These are phyloP conservation scores for Coniella lustricola DNA, from an alignment of 2,329 filamentous ascomycete species.

Conservation along the genomic window DNA sequence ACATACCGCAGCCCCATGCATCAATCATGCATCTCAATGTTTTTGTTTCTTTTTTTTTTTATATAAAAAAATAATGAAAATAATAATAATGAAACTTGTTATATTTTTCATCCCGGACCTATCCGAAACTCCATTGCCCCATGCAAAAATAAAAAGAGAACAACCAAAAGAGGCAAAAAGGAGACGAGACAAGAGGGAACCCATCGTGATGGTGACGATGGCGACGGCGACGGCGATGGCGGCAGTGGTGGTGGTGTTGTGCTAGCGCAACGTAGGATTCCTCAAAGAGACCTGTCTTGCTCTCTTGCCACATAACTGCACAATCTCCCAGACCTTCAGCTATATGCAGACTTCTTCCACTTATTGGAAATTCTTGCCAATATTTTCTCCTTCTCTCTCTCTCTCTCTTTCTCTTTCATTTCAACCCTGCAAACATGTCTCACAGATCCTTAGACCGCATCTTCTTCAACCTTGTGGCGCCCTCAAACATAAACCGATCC, in stretches of 20 bases:
- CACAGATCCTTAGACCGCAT: slow-evolving; percentile 60
- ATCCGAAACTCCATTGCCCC: slow-evolving; percentile 16
- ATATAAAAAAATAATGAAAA: too few relatives aligned
- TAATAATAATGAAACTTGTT: neutral
- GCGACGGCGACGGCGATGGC: neutral
- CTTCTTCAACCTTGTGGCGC: slow-evolving; percentile 78
- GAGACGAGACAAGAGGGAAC: neutral
- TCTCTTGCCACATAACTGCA: too few relatives aligned
- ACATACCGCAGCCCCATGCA: too few relatives aligned
- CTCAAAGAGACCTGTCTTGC: neutral
- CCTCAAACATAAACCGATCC: slow-evolving; percentile 88
- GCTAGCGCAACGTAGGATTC: neutral
- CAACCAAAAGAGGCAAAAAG: neutral
- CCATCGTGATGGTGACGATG: too few relatives aligned
- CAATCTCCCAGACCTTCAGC: too few relatives aligned
- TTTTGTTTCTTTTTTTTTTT: too few relatives aligned
- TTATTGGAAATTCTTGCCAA: too few relatives aligned
- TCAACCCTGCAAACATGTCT: too few relatives aligned
- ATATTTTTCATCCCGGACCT: slow-evolving; percentile 6
- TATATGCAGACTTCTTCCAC: too few relatives aligned
- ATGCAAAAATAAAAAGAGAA: slow-evolving; percentile 11
- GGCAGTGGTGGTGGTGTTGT: neutral
- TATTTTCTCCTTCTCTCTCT: too few relatives aligned
- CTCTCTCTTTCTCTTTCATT: neutral
- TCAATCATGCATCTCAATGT: too few relatives aligned